These are phyloP conservation scores for Sextonia rubra DNA, from an alignment of 164 flowering plant genomes.

Conservation along the genomic window DNA sequence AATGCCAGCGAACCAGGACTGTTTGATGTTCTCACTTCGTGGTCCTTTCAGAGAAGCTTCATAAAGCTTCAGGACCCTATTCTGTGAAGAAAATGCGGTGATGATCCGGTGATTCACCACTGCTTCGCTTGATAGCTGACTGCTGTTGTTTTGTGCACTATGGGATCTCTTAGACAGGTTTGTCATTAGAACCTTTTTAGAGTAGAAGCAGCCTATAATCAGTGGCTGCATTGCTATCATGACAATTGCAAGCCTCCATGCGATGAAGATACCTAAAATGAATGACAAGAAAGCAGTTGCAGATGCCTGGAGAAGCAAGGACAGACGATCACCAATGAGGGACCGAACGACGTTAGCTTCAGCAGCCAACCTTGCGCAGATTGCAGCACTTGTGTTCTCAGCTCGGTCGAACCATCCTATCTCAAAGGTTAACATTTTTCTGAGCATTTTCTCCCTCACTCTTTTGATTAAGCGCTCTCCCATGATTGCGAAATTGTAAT, in stretches of 20 bases:
- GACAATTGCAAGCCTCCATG: conserved; percentile 47
- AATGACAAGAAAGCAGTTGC: conserved; percentile 29
- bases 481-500: conserved; percentile 77
- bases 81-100: conserved; percentile 20
- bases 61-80: conserved; percentile 16
- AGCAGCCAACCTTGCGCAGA: conserved; percentile 79
- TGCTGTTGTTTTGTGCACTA: conserved; percentile 24
- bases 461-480: conserved; percentile 81
- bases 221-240: conserved; percentile 45
- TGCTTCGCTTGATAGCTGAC: conserved; percentile 26
- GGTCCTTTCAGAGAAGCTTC: conserved; percentile 14
- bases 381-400: conserved; percentile 71
- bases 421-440: conserved; percentile 81
- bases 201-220: conserved; percentile 34
- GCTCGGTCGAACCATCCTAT: conserved; percentile 85
- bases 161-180: conserved; percentile 30
- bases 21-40: conserved; percentile 13
- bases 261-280: conserved; percentile 21
- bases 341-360: conserved; percentile 77
- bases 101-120: conserved; percentile 25
- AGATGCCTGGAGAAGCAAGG: conserved; percentile 38
- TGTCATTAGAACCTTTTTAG: conserved; percentile 33
- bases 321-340: conserved; percentile 38
- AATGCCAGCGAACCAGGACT: conserved; percentile 28
- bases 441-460: conserved; percentile 69